Evolutionary conservation across 495 filamentous ascomycete species (phyloP).

Genomic region (Aspergillus saccharolyticus): DNA sequence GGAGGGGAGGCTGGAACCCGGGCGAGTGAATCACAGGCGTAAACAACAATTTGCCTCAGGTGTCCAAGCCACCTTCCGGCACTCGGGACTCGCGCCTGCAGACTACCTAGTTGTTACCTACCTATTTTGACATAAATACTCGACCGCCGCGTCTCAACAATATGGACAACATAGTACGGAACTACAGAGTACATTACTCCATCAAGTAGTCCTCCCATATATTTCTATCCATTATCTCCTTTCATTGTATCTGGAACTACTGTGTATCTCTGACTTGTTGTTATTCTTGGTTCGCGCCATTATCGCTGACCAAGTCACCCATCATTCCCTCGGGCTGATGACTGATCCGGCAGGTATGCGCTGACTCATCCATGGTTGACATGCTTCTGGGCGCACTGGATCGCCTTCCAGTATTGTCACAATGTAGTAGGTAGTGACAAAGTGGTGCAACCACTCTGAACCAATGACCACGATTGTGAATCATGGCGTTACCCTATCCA

Average conservation of each 20-base stretch:
- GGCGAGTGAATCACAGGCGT: not conserved
- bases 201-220: too few relatives aligned
- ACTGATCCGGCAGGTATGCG: slow-evolving; percentile 4
- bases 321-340: not conserved
- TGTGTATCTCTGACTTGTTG: too few relatives aligned
- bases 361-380: not conserved
- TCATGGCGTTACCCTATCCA: not conserved
- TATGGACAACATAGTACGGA: not conserved
- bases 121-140: not conserved
- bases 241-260: not conserved
- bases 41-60: not conserved
- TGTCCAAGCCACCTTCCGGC: not conserved
- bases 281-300: not conserved
- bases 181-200: too few relatives aligned
- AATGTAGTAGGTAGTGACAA: not conserved
- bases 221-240: not conserved
- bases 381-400: not conserved
- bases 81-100: not conserved
- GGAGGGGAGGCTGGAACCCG: not conserved
- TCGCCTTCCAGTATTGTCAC: not conserved
- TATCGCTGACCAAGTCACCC: not conserved
- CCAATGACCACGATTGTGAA: not conserved
- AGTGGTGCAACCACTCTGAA: not conserved
- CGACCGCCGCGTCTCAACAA: not conserved
- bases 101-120: not conserved